Percentiles rank a stretch among this genome's conserved stretches.
Evolutionary conservation across 2,329 filamentous ascomycete genomes (phyloP).

Genomic region (Coniosporium tulheliwenetii): DNA sequence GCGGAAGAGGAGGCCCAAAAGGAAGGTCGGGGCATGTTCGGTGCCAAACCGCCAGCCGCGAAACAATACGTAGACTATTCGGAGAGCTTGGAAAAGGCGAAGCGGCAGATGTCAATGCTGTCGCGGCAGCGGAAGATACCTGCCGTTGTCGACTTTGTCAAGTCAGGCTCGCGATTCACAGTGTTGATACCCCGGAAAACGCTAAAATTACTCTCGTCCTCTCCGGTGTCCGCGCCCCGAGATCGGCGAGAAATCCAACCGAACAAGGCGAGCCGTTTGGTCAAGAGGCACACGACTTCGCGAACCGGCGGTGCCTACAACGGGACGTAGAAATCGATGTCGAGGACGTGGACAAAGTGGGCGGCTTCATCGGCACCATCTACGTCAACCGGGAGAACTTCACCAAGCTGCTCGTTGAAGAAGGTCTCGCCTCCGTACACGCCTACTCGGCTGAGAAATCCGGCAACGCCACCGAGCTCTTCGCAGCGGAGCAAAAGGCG

Average conservation of each 20-base stretch:
- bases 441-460: conserved; percentile 92
- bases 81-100: conserved; percentile 85
- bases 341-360: conserved; percentile 87
- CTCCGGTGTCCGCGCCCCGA: conserved; percentile 79
- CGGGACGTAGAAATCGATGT: conserved; percentile 94
- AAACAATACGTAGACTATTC: conserved; percentile 82
- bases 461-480: conserved; percentile 73
- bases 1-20: conserved; percentile 72
- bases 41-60: conserved; percentile 67
- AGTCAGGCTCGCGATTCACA: conserved; percentile 89
- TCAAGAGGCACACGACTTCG: conserved; percentile 84
- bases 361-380: conserved; percentile 89
- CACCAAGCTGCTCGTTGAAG: conserved; percentile 81
- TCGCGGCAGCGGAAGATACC: conserved; percentile 86
- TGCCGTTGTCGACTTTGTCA: conserved; percentile 91
- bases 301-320: conserved; percentile 77
- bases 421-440: conserved; percentile 84
- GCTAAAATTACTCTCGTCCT: conserved; percentile 92
- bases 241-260: conserved; percentile 63
- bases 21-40: conserved; percentile 90
- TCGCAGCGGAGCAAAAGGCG: conserved; percentile 73
- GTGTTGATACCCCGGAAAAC: conserved; percentile 82
- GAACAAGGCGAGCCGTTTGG: conserved; percentile 88
- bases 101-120: conserved; percentile 76
- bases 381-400: conserved; percentile 94